Evolutionary conservation across 768 basidiomycete species (phyloP).

Genomic region (Clitopilus hobsonii): DNA sequence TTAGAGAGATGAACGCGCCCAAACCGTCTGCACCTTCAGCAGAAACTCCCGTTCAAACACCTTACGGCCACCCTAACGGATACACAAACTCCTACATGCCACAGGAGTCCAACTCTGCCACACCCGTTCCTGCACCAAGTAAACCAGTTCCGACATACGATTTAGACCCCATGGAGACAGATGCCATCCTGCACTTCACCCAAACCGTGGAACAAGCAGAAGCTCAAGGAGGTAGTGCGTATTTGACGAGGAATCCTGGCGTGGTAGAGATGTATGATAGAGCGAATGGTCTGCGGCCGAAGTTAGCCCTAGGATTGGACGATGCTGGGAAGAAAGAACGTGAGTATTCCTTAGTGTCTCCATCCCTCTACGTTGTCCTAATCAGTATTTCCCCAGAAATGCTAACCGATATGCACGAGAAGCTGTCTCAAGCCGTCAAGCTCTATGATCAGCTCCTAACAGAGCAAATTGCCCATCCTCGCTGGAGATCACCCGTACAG

Average conservation of each 20-base stretch:
- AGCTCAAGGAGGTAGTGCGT: slow-evolving; percentile 68
- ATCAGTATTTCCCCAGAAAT: slow-evolving; percentile 48
- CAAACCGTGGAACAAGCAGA: slow-evolving; percentile 86
- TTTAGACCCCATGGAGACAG: slow-evolving; percentile 74
- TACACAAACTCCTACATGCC: slow-evolving; percentile 44
- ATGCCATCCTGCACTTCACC: slow-evolving; percentile 85
- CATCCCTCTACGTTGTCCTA: neutral
- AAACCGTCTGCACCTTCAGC: slow-evolving; percentile 70
- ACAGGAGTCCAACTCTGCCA: slow-evolving; percentile 13
- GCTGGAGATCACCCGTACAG: slow-evolving; percentile 48
- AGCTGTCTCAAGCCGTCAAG: slow-evolving; percentile 87
- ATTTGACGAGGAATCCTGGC: slow-evolving; percentile 72
- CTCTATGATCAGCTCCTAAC: slow-evolving; percentile 88
- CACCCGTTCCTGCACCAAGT: slow-evolving; percentile 42
- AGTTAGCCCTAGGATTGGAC: slow-evolving; percentile 78
- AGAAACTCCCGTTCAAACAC: slow-evolving; percentile 23
- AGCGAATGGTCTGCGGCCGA: slow-evolving; percentile 73
- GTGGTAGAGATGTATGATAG: slow-evolving; percentile 83
- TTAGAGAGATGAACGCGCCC: slow-evolving; percentile 79
- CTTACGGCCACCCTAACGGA: neutral
- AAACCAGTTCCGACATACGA: slow-evolving; percentile 64
- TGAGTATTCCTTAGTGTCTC: slow-evolving; percentile 23
- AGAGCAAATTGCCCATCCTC: slow-evolving; percentile 70
- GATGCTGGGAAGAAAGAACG: slow-evolving; percentile 85
- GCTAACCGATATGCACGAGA: slow-evolving; percentile 90